These are phyloP conservation scores for Sphagnum tenellum DNA, from an alignment of 225 moss, liverwort and hornwort genomes.

Conservation along the genomic window DNA sequence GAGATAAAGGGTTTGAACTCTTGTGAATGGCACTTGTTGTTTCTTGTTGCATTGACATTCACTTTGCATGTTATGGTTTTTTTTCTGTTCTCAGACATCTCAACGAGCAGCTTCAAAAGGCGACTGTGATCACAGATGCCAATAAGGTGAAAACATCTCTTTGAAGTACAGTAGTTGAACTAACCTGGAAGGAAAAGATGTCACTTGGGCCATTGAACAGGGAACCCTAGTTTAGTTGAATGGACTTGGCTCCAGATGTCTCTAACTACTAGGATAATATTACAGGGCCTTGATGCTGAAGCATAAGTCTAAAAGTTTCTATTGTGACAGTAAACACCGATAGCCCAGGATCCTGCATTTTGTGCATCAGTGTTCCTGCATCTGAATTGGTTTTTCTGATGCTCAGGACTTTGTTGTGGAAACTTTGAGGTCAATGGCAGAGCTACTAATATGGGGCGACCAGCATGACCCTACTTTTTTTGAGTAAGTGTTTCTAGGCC, in stretches of 20 bases:
- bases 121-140: constrained; percentile 70
- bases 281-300: constrained; percentile 29
- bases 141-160: constrained; percentile 59
- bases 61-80: too few relatives aligned
- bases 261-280: not conserved
- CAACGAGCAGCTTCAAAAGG: constrained; percentile 80
- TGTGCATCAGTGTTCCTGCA: too few relatives aligned
- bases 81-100: constrained; percentile 45
- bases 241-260: too few relatives aligned
- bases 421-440: constrained; percentile 95
- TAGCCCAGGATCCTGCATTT: too few relatives aligned
- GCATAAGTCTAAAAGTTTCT: too few relatives aligned
- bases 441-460: constrained; percentile 98
- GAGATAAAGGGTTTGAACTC: too few relatives aligned
- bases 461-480: constrained; percentile 97
- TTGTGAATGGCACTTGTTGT: not conserved
- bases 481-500: constrained; percentile 53
- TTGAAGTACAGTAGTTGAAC: not conserved
- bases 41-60: too few relatives aligned
- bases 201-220: too few relatives aligned
- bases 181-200: not conserved
- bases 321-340: too few relatives aligned
- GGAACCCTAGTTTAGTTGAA: not conserved
- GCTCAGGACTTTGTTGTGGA: constrained; percentile 57
- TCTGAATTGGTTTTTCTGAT: not conserved